These are phyloP conservation scores for Corchorus capsularis DNA, from an alignment of 345 rosid genomes.

Conservation along the genomic window DNA sequence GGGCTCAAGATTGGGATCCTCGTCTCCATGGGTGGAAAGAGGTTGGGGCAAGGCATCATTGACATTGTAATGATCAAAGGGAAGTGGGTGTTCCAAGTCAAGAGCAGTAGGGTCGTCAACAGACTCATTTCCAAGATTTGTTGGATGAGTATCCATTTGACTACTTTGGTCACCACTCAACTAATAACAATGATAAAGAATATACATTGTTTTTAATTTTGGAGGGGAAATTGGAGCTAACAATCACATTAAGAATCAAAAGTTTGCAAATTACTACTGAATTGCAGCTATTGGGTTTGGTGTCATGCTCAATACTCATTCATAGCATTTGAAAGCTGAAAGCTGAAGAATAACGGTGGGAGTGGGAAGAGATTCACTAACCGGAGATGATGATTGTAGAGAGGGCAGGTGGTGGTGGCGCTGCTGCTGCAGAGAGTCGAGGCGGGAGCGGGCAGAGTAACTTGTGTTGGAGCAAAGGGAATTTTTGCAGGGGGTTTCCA, in stretches of 20 bases:
- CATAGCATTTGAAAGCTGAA: background rate
- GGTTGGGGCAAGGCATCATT: background rate
- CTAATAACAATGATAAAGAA: background rate
- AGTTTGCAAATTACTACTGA: background rate
- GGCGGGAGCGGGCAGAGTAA: background rate
- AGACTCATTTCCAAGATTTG: constrained; percentile 16
- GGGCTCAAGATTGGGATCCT: constrained; percentile 39
- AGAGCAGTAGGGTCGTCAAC: background rate
- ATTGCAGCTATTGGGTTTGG: background rate
- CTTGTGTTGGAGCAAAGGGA: constrained; percentile 5
- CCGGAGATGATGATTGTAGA: constrained; percentile 17
- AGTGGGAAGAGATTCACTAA: constrained; percentile 20
- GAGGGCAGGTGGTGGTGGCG: background rate
- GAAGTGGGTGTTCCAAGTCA: constrained; percentile 12
- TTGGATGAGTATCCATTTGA: constrained; percentile 27
- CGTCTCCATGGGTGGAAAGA: constrained; percentile 13
- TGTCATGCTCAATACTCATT: background rate
- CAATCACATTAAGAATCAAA: background rate
- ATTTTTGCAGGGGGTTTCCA: background rate
- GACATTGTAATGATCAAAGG: background rate
- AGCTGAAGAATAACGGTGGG: constrained; percentile 3
- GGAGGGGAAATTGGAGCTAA: too few species aligned
- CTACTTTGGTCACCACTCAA: background rate
- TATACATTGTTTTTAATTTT: background rate
- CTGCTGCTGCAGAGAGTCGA: background rate